Conservation (phyloP, 352 stramenopile species). For the Phytophthora tubulina region DNA sequence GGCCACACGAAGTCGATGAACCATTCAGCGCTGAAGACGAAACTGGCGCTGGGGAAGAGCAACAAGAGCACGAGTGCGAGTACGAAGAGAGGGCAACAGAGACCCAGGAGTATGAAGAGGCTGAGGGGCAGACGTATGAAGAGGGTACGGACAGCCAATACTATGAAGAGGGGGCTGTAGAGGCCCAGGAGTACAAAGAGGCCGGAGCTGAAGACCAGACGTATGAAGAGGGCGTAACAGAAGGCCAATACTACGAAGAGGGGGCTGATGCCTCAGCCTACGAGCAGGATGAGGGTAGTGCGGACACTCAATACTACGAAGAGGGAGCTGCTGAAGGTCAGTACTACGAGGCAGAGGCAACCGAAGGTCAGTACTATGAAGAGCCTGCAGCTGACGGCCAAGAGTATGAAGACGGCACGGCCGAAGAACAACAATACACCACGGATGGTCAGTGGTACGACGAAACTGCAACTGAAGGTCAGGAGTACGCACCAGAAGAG, state of each 20-base stretch:
- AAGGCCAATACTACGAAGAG: constrained; percentile 16
- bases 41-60: constrained; percentile 18
- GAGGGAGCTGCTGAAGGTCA: constrained; percentile 7
- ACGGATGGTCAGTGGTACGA: constrained; percentile 21
- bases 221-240: constrained; percentile 7
- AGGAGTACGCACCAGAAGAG: constrained; percentile 21
- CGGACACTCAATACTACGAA: neutral
- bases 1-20: constrained; percentile 76
- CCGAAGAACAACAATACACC: constrained; percentile 15
- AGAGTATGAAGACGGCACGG: constrained; percentile 17
- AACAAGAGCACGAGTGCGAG: constrained; percentile 23
- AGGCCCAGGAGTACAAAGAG: constrained; percentile 20
- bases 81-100: constrained; percentile 13
- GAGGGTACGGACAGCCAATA: constrained; percentile 21
- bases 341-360: neutral
- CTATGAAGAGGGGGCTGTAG: constrained; percentile 22
- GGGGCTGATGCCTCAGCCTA: neutral
- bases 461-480: constrained; percentile 17
- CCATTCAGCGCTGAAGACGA: constrained; percentile 62
- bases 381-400: constrained; percentile 13
- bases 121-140: constrained; percentile 23
- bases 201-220: constrained; percentile 1
- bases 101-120: constrained; percentile 23
- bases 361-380: constrained; percentile 19
- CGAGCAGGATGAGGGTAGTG: no score